Conservation (phyloP, 2,329 filamentous ascomycete species). For the Stemphylium lycopersici region DNA sequence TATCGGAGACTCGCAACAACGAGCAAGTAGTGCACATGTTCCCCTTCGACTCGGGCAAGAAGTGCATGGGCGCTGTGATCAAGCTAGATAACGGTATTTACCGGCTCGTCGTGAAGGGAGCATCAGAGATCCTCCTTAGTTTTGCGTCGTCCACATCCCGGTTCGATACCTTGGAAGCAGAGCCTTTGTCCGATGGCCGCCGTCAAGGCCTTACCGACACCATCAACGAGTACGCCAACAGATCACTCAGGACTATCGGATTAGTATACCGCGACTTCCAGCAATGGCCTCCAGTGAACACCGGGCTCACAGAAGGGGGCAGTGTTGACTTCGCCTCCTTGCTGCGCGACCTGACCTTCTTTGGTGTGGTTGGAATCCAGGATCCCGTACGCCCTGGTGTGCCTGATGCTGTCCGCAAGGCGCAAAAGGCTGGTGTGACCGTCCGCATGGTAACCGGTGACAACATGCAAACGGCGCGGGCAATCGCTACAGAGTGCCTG, state of each 20-base stretch:
- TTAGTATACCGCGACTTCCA: conserved; percentile 50
- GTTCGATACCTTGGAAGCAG: conserved; percentile 24
- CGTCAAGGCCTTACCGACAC: conserved; percentile 31
- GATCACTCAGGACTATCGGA: conserved; percentile 52
- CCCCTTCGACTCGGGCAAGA: conserved; percentile 62
- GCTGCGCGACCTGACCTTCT: conserved; percentile 67
- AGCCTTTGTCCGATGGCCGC: conserved; percentile 21
- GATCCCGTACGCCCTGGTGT: conserved; percentile 95
- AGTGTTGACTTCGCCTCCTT: conserved; percentile 30
- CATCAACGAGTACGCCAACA: conserved; percentile 49
- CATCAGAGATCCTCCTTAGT: conserved; percentile 61
- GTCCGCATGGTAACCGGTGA: conserved; percentile 98
- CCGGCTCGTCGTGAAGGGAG: conserved; percentile 62
- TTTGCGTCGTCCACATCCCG: conserved; percentile 45
- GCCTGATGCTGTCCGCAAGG: conserved; percentile 80
- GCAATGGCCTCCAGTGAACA: conserved; percentile 42
- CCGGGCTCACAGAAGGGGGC: conserved; percentile 25
- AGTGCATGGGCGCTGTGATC: conserved; percentile 64
- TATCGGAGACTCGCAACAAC: conserved; percentile 55
- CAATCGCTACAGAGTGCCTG: conserved; percentile 93
- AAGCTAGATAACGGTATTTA: conserved; percentile 55
- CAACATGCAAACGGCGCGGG: conserved; percentile 94
- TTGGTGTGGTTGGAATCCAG: conserved; percentile 92
- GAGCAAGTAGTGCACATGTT: conserved; percentile 58
- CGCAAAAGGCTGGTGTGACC: conserved; percentile 87